Percentiles rank a stretch among this genome's conserved stretches.
phyloP scores from a whole-genome alignment of 148 eudicot genomes.

The Tetragonia tetragonoides region DNA sequence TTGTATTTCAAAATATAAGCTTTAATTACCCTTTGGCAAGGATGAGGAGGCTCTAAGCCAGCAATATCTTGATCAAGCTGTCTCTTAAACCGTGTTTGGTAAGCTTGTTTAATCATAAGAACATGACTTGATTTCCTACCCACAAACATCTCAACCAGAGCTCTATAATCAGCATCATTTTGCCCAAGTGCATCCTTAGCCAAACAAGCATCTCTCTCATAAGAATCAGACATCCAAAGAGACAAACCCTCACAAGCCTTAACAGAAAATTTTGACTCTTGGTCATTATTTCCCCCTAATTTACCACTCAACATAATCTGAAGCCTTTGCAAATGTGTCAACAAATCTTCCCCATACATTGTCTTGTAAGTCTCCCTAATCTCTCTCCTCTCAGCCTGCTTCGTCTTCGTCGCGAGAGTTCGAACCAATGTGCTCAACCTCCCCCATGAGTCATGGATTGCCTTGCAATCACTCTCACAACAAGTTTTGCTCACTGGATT shows the following conservation, averaged over 20 bases:
- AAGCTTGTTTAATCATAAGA: constrained; percentile 60
- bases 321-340: constrained; percentile 29
- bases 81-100: constrained; percentile 46
- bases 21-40: constrained; percentile 59
- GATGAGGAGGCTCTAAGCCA: constrained; percentile 67
- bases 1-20: background rate
- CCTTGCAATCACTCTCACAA: constrained; percentile 52
- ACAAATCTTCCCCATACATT: constrained; percentile 53
- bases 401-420: constrained; percentile 25
- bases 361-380: constrained; percentile 48
- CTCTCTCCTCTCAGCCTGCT: constrained; percentile 36
- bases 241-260: constrained; percentile 35
- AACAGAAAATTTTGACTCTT: constrained; percentile 20
- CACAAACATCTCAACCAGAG: constrained; percentile 60
- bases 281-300: constrained; percentile 10
- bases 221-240: constrained; percentile 49
- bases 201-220: constrained; percentile 54
- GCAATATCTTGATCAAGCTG: constrained; percentile 58
- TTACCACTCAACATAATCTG: constrained; percentile 5
- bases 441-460: constrained; percentile 49
- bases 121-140: constrained; percentile 73
- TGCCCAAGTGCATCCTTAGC: constrained; percentile 62
- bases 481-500: constrained; percentile 4
- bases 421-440: constrained; percentile 31
- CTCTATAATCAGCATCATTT: constrained; percentile 41